Evolutionary conservation across 2,329 filamentous ascomycete species (phyloP), one percentile per base, ranked within the genome.

Genomic region (Lachnellula hyalina): DNA sequence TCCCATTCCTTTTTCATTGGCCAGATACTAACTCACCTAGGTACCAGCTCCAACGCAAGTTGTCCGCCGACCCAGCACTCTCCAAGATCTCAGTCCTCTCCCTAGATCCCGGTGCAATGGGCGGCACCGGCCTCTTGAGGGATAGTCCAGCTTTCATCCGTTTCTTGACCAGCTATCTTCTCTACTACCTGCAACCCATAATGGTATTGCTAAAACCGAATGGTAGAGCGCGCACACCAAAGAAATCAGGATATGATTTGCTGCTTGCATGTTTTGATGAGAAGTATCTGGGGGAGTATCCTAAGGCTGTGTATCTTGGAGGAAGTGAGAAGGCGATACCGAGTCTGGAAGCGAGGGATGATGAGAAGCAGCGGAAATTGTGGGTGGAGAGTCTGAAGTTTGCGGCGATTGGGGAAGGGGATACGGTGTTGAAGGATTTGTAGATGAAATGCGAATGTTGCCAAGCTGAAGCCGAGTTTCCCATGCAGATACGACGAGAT

Each of bases 51-150:
- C 54, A 56, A 19, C 51, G 54, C 1, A 51, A 51, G 25, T 49
- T 59, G 3, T 17, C 32, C 15, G 4, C 17, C 2, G 36, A 56
- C 19, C 44, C 54, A 14, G 28, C 19, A 4, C 47, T 74, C 8
- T 68, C 63, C 35, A 66, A 68, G 9, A 67, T 75, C 54, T 65
- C 65, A 12, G 63, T 74, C 35, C 55, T 73, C 2, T 68, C 69
- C 5, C 53, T 74, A 11, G 72, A 74, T 46, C 73, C 73, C 0
- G 73, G 73, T 38, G 65, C 59, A 4, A 74, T 75, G 67, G 55
- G 56, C 6, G 54, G 54, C n/a, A 56, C 51, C 2, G 35, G 25
- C 68, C 66, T 38, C 65, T 63, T 46, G 53, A 72, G 4, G 15
- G 51, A 15, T 52, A 57, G 9, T 58, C 66, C 45, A 61, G 62